Conservation (phyloP, 2,329 filamentous ascomycete species). For the Aspergillus unguis region DNA sequence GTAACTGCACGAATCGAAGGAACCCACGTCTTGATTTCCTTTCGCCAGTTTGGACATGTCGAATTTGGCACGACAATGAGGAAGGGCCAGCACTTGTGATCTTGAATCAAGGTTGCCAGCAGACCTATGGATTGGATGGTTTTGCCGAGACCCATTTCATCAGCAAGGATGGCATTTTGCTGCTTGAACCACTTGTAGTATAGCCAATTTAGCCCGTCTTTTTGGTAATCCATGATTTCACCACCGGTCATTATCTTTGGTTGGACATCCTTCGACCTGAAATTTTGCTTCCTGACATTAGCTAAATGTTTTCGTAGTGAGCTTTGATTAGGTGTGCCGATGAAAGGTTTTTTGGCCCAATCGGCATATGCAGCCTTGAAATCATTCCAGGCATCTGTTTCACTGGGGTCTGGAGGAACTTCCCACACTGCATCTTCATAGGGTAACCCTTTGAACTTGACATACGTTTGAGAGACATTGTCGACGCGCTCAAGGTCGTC, state of each 20-base stretch:
- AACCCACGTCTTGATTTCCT: slow-evolving; percentile 92
- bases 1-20: slow-evolving; percentile 84
- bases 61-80: slow-evolving; percentile 91
- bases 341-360: slow-evolving; percentile 75
- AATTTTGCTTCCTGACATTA: slow-evolving; percentile 63
- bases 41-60: slow-evolving; percentile 95
- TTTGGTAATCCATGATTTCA: slow-evolving; percentile 87
- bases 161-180: slow-evolving; percentile 85
- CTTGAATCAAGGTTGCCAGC: slow-evolving; percentile 68
- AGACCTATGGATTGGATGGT: slow-evolving; percentile 89
- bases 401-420: slow-evolving; percentile 63
- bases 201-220: slow-evolving; percentile 93
- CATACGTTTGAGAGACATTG: slow-evolving; percentile 68
- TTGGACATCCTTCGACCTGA: slow-evolving; percentile 67
- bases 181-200: slow-evolving; percentile 81
- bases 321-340: slow-evolving; percentile 54
- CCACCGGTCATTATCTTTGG: slow-evolving; percentile 72
- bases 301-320: slow-evolving; percentile 66
- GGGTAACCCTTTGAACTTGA: slow-evolving; percentile 88
- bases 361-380: slow-evolving; percentile 83
- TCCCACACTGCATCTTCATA: slow-evolving; percentile 95
- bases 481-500: slow-evolving; percentile 69
- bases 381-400: slow-evolving; percentile 67
- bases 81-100: slow-evolving; percentile 80
- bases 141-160: slow-evolving; percentile 98